Evolutionary conservation across 345 rosid genomes (phyloP), one percentile per base, ranked within the genome.

Genomic region (Citrus reticulata): DNA sequence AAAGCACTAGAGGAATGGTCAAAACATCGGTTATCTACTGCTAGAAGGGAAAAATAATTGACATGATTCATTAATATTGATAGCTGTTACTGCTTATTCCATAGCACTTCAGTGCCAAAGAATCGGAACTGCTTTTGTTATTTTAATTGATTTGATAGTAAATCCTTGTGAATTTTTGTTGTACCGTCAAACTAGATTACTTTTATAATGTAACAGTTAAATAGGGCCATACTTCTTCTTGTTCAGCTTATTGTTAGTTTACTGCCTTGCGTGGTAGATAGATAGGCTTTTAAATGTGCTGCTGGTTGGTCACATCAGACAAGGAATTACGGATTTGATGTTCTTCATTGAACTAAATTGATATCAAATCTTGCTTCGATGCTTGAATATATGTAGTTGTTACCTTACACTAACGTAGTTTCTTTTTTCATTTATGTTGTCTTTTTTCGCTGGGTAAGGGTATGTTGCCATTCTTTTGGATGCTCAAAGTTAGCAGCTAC

Each of bases 1-100:
- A 58, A 68, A 49, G 81, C 91, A 35, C 75, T 92, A 75, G 90
- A 92, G 83, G 94, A 88, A 76, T 92, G 94, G 96, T 89, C 96
- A 0, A 82, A 78, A 69, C 83, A 61, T 78, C 82, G 89, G 69
- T 14, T 90, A 40, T 83, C 90, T 76, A 74, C 81, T 72, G 75
- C 83, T 3, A 69, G 19, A 62, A 83, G 80, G 80, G 65, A 76
- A 82, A 40, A 70, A 25, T 27, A 22, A 75, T 42, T 62, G 67
- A 63, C 32, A 11, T 46, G 20, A 7, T 74, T 49, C 40, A 0
- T n/a, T 29, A 19, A 20, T 55, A 30, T 8, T 29, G 2, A 24
- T 78, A 57, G 30, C 24, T 24, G 40, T 16, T 29, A 22, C 67
- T 73, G 71, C 49, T 63, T n/a, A 34, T 64, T 55, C 16, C 9